Conservation (phyloP, 2,329 filamentous ascomycete species). For the Claviceps africana region DNA sequence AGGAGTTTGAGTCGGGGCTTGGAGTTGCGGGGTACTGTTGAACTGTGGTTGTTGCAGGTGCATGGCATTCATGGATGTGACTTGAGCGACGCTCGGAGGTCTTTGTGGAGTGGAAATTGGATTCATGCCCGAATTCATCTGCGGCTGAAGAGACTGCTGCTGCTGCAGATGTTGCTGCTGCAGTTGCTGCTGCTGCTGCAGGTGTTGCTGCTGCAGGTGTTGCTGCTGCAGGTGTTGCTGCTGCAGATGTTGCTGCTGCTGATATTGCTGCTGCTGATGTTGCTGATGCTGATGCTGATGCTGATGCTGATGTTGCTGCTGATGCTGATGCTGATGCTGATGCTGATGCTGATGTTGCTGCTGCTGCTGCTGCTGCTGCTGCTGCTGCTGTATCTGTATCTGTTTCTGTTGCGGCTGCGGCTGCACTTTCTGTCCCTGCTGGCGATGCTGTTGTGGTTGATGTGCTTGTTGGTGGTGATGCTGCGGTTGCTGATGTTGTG, state of each 20-base stretch:
- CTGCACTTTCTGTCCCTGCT: constrained; percentile 16
- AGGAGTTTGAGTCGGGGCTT: constrained; percentile 22
- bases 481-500: constrained; percentile 15
- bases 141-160: constrained; percentile 11
- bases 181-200: constrained; percentile 7
- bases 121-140: constrained; percentile 9
- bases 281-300: not conserved
- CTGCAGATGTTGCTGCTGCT: constrained; percentile 3
- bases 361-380: constrained; percentile 15
- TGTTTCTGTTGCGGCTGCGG: constrained; percentile 6
- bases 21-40: constrained; percentile 21
- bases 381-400: constrained; percentile 16
- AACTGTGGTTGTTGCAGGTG: constrained; percentile 16
- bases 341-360: constrained; percentile 15
- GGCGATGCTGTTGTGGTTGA: constrained; percentile 3
- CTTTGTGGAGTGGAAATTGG: constrained; percentile 13
- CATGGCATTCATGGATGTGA: constrained; percentile 11
- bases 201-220: constrained; percentile 12
- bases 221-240: constrained; percentile 15
- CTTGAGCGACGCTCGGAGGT: constrained; percentile 12
- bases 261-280: not conserved
- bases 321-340: constrained; percentile 9
- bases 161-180: constrained; percentile 10
- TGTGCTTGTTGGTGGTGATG: constrained; percentile 1
- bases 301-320: constrained; percentile 1